A percentile compares a stretch with the other conserved stretches of the same genome.
These are phyloP conservation scores for Salvia miltiorrhiza DNA, from an alignment of 257 asterid genomes.

Conservation along the genomic window DNA sequence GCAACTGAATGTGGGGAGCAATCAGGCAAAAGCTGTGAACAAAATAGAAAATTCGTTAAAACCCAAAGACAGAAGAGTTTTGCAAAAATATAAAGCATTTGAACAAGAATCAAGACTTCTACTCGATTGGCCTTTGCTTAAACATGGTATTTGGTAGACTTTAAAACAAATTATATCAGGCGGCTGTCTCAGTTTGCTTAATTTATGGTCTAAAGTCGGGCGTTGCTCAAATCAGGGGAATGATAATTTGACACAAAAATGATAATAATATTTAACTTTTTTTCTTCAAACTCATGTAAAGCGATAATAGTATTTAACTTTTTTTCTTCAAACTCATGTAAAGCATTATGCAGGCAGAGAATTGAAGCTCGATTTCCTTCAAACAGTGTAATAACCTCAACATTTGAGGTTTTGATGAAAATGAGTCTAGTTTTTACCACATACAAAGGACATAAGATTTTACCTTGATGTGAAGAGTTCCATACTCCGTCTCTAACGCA, in stretches of 20 bases:
- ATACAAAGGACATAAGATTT: neutral
- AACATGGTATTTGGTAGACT: neutral
- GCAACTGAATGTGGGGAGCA: constrained; percentile 82
- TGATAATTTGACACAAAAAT: neutral
- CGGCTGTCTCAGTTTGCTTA: neutral
- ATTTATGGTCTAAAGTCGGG: neutral
- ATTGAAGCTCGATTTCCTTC: neutral
- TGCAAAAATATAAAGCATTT: neutral
- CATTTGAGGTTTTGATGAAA: neutral
- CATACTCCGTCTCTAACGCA: constrained; percentile 76
- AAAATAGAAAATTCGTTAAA: constrained; percentile 13
- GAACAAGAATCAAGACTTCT: constrained; percentile 1
- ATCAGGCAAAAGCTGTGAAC: constrained; percentile 82
- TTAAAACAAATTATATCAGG: neutral
- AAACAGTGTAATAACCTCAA: neutral
- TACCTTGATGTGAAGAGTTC: constrained; percentile 89
- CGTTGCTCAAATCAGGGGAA: neutral
- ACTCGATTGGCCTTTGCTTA: neutral
- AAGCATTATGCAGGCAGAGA: neutral
- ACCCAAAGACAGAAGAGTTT: neutral
- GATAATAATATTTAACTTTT: neutral
- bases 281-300: neutral
- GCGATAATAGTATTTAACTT: neutral
- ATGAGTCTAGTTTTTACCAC: neutral
- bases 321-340: neutral